These are phyloP conservation scores for Amanita thiersii DNA, from an alignment of 768 basidiomycete genomes.

Conservation along the genomic window DNA sequence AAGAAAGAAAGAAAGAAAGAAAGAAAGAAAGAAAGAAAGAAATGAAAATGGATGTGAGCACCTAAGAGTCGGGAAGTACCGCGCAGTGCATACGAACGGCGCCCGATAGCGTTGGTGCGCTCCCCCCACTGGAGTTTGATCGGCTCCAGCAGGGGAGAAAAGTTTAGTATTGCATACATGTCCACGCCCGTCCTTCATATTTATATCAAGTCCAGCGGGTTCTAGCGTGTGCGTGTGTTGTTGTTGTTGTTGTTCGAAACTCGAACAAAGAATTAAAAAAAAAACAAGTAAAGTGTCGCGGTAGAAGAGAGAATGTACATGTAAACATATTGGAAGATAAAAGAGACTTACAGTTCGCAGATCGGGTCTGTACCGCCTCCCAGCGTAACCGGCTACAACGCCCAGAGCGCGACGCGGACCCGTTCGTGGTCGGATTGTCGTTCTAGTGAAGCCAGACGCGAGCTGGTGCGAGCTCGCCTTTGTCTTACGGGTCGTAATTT, in stretches of 20 bases:
- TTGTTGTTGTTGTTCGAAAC: conserved; percentile 11
- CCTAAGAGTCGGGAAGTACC: conserved; percentile 66
- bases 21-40: conserved; percentile 10
- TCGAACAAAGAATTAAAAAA: conserved; percentile 10
- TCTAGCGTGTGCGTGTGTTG: conserved; percentile 80
- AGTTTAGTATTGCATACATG: conserved; percentile 81
- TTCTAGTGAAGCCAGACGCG: conserved; percentile 34
- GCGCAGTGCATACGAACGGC: conserved; percentile 51
- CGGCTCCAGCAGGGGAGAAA: conserved; percentile 38
- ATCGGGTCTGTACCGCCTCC: conserved; percentile 71
- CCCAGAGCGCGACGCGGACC: conserved; percentile 66
- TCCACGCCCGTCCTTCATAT: conserved; percentile 89
- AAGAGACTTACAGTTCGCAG: conserved; percentile 60
- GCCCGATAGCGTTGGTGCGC: conserved; percentile 76
- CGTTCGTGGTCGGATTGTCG: conserved; percentile 57
- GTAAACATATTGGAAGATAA: conserved; percentile 9
- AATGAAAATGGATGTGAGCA: conserved; percentile 41
- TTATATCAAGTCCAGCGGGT: conserved; percentile 71
- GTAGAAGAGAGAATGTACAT: conserved; percentile 1
- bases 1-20: conserved; percentile 12
- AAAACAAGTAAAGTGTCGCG: conserved; percentile 8
- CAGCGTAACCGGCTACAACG: conserved; percentile 48
- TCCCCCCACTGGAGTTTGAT: conserved; percentile 53
- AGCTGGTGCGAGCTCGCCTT: conserved; percentile 48
- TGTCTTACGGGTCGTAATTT: conserved; percentile 58